Base-by-base conservation (phyloP, 2,329 filamentous ascomycete genomes). In the Magnaporthiopsis incrustans region DNA sequence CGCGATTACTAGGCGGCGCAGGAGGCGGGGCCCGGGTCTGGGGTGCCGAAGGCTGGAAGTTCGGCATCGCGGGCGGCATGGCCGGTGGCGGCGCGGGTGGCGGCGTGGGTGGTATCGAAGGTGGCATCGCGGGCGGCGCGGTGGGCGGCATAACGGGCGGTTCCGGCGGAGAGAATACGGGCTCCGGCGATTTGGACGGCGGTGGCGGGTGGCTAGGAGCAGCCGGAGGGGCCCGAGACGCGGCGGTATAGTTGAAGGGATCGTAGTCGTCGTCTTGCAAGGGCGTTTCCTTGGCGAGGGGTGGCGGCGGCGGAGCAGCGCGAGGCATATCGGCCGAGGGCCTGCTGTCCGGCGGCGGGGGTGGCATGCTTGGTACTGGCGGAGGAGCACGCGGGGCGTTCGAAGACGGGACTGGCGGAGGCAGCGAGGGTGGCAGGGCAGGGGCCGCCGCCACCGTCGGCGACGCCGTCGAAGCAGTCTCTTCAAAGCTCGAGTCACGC, bases 401-500 rank as follows among this genome's bases (percentile, higher is more conserved):
- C 26, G 76, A 72, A 26, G 77, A 76, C 10, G 86, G 85, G 60
- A 86, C 75, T 1, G 86, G 87, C 59, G 88, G 87, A 57, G 82
- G 81, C 32, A 77, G 65, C n/a, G 73, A 75, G 6, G 81, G 77
- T 57, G 82, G 81, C 30, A 78, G 65, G 25, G 73, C 75, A 10
- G 81, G 77, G 10, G 82, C 77, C 59, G 73, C 59, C 4, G 58
- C 75, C 59, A 81, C 81, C 1, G 72, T 70, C 3, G 84, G 85
- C 7, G 85, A 87, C 65, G 82, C 80, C n/a, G 87, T 77, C 3
- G 84, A 84, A 57, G 80, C 84, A 56, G 82, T 86, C 65, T 89
- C 87, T 67, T 96, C 92, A 63, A 90, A 73, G 72, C 90, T 96
- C 8, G 89, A 85, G 59, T 94, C 91, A 63, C 89, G 85, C 10